Conservation (phyloP, 441 rosid species). For the Erodium chrysanthum region DNA sequence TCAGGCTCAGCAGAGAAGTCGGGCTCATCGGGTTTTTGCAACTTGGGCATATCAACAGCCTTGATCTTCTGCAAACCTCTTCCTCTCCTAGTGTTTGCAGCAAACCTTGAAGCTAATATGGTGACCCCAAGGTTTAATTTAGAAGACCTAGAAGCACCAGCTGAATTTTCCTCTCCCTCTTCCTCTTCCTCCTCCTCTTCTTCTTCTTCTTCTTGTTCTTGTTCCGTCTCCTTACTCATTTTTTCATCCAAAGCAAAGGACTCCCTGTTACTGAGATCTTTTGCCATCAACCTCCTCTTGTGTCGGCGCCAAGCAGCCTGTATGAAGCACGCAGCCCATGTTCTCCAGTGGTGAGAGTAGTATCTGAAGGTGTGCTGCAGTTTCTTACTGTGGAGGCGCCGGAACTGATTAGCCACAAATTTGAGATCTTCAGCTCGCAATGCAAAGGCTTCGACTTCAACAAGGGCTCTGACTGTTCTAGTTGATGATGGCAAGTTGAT, state of each 20-base stretch:
- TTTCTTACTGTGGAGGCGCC: slow-evolving; percentile 86
- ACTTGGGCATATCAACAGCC: slow-evolving; percentile 51
- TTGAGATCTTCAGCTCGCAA: slow-evolving; percentile 84
- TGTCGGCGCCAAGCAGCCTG: slow-evolving; percentile 84
- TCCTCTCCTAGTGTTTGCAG: slow-evolving; percentile 83
- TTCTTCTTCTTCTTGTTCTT: too few relatives aligned
- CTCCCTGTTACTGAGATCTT: slow-evolving; percentile 34
- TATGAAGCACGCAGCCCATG: slow-evolving; percentile 92
- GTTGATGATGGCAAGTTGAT: slow-evolving; percentile 79
- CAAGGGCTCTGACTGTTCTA: slow-evolving; percentile 68
- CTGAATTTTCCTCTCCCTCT: slow-evolving; percentile 16
- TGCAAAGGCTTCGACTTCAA: slow-evolving; percentile 84
- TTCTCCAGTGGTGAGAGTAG: slow-evolving; percentile 93
- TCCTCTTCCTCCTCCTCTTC: slow-evolving; percentile 18
- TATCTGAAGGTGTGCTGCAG: slow-evolving; percentile 79
- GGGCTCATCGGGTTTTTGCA: slow-evolving; percentile 83
- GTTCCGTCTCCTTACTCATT: slow-evolving; percentile 21
- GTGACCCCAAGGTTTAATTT: slow-evolving; percentile 64
- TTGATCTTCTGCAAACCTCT: slow-evolving; percentile 66
- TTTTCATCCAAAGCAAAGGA: slow-evolving; percentile 28
- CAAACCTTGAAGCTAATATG: slow-evolving; percentile 71
- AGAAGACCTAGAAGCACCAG: slow-evolving; percentile 19
- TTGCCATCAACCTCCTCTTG: slow-evolving; percentile 52
- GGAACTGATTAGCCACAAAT: slow-evolving; percentile 81
- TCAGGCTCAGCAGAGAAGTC: slow-evolving; percentile 59